These are phyloP conservation scores for Citrus reticulata DNA, from an alignment of 345 rosid species.

Conservation along the genomic window DNA sequence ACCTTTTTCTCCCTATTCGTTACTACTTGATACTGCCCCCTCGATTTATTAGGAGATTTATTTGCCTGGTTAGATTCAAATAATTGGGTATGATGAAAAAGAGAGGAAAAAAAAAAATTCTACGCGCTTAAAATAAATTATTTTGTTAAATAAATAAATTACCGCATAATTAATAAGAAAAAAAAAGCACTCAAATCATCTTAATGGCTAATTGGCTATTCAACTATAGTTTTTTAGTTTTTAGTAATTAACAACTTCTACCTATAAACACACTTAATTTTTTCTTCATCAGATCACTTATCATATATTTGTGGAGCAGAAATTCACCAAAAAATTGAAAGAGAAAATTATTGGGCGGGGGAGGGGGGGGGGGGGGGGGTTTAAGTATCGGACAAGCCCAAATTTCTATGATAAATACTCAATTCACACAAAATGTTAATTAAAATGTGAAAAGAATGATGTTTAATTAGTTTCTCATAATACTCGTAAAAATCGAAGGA, in stretches of 20 bases:
- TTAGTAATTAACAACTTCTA: too few relatives aligned
- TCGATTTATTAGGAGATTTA: neutral
- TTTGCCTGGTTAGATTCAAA: neutral
- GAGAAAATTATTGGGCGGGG: too few relatives aligned
- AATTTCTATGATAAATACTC: too few relatives aligned
- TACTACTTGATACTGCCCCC: neutral
- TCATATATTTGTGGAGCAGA: too few relatives aligned
- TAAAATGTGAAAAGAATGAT: neutral
- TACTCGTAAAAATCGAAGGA: too few relatives aligned
- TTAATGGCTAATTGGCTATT: too few relatives aligned
- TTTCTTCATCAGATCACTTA: too few relatives aligned
- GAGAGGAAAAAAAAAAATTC: neutral
- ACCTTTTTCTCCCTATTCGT: neutral
- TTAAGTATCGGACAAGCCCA: too few relatives aligned
- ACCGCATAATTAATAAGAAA: neutral
- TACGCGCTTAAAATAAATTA: neutral
- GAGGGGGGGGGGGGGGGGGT: accelerated
- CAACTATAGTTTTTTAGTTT: too few relatives aligned
- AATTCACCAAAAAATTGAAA: too few relatives aligned
- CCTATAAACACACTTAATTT: too few relatives aligned
- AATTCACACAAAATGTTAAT: too few relatives aligned
- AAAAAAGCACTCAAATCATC: neutral
- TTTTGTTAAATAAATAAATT: neutral
- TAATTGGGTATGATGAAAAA: neutral
- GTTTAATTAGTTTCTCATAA: neutral